Evolutionary conservation across 768 basidiomycete genomes (phyloP).

Genomic region (Punctularia strigosozonata): DNA sequence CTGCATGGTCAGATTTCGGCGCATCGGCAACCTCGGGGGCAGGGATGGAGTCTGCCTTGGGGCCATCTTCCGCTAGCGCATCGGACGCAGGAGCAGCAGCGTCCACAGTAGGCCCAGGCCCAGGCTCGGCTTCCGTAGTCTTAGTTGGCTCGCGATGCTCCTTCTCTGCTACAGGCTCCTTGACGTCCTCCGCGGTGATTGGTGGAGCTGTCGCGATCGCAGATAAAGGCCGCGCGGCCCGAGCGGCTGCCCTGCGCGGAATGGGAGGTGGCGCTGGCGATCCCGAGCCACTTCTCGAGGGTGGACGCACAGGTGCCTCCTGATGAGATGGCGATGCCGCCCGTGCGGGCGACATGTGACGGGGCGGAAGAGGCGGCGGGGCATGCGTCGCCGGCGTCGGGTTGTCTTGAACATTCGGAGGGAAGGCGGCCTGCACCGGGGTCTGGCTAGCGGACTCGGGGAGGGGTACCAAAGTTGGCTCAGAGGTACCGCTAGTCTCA

Average conservation of each 20-base stretch:
- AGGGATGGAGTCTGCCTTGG: background rate
- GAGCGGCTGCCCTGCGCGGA: slow-evolving; percentile 52
- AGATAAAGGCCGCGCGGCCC: slow-evolving; percentile 24
- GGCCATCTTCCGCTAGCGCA: background rate
- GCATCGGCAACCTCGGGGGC: background rate
- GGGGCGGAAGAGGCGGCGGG: slow-evolving; percentile 46
- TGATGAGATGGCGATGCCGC: slow-evolving; percentile 25
- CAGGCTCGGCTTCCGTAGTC: background rate
- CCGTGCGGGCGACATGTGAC: slow-evolving; percentile 51
- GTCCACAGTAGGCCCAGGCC: background rate
- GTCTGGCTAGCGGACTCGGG: slow-evolving; percentile 9
- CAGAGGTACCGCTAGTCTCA: no score
- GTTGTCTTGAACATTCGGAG: slow-evolving; percentile 1
- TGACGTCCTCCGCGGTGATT: no score
- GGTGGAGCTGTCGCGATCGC: background rate
- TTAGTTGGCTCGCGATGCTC: no score
- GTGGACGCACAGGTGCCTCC: no score
- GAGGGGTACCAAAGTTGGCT: no score
- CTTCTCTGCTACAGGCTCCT: background rate
- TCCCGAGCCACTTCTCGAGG: no score
- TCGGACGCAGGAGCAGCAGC: background rate
- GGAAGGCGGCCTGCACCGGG: slow-evolving; percentile 3
- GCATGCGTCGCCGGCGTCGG: slow-evolving; percentile 16
- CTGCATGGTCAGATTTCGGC: background rate
- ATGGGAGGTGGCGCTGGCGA: slow-evolving; percentile 45